Base-by-base conservation (phyloP, 441 rosid species). In the Gossypium davidsonii region DNA sequence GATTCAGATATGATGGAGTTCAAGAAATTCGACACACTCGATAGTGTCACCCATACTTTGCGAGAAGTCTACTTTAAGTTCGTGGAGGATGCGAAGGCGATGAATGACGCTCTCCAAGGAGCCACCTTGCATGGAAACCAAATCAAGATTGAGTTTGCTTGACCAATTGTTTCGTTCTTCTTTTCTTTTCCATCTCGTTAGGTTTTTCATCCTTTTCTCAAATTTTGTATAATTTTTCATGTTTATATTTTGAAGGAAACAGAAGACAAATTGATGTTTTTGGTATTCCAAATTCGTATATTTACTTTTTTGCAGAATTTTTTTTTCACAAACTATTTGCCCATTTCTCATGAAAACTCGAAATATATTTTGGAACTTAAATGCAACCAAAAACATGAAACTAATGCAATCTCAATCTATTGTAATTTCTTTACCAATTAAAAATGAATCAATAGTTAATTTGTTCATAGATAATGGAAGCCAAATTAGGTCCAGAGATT, bases 141-240 rank as follows among this genome's bases (percentile, higher is more conserved):
- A 37, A 37, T 37, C 9, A 37, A 37, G 42, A 37, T 37, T 6
- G 42, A 37, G 42, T 37, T 37, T 1, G 2, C 9, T 37, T 7
- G 42, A 37, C 25, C 82, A 92, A 79, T 92, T 91, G 91, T 92
- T 90, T 88, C 64, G 88, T 86, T 90, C 86, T 75, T 72, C 74
- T 72, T 63, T 42, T 67, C 73, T 71, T 67, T 73, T 75, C 53
- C 46, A 60, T 46, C 72, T 73, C 34, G 37, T 53, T 53, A 26
- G 53, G 74, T 39, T 59, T 62, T 68, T 5, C 26, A 39, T 14
- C 15, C 0, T 9, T 11, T 70, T 62, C 3, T 67, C 31, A 14
- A 59, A 52, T 61, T 64, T 46, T 11, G 67, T 71, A 28, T 63
- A 68, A 77, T 42, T 44, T 42, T 75, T 75, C 58, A 1, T 42